A percentile compares a stretch with the other conserved stretches of the same genome.
phyloP scores from a whole-genome alignment of 352 stramenopile species.

The Pythium scleroteichum region DNA sequence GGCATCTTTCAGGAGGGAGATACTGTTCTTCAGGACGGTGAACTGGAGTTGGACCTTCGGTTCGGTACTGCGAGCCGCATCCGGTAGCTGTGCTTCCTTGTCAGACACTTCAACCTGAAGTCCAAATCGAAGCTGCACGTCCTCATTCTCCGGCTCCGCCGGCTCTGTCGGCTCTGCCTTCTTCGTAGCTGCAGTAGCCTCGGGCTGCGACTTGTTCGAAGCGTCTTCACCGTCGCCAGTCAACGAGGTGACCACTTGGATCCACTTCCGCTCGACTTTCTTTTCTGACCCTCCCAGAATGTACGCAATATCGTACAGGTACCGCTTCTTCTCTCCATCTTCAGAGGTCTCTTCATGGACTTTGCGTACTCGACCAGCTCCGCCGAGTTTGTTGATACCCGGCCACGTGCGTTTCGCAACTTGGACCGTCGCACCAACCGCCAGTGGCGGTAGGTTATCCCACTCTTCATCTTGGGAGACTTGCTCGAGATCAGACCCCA shows the following conservation, averaged over 20 bases:
- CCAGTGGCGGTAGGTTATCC: conserved; percentile 46
- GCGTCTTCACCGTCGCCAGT: conserved; percentile 19
- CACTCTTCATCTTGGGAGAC: conserved; percentile 40
- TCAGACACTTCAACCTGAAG: conserved; percentile 26
- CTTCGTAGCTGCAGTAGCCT: neutral
- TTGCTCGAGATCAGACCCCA: conserved; percentile 42
- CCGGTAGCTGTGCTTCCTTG: conserved; percentile 11
- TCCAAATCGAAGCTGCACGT: conserved; percentile 22
- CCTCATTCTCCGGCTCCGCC: conserved; percentile 7
- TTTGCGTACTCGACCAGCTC: conserved; percentile 64
- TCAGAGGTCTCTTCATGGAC: conserved; percentile 45
- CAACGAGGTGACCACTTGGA: conserved; percentile 52
- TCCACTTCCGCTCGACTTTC: conserved; percentile 80
- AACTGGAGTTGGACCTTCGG: conserved; percentile 45
- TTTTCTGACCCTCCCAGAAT: conserved; percentile 75
- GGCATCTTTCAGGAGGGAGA: conserved; percentile 39
- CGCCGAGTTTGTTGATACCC: conserved; percentile 86
- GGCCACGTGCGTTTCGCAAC: conserved; percentile 84
- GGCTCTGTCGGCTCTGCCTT: neutral
- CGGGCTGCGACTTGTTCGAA: conserved; percentile 15
- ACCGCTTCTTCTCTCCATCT: conserved; percentile 37
- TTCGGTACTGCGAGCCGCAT: conserved; percentile 1
- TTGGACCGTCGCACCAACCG: conserved; percentile 60
- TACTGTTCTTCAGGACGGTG: conserved; percentile 39
- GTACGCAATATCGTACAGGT: conserved; percentile 74